Conservation (phyloP, 2,329 filamentous ascomycete genomes). For the Pseudomassariella vexata region DNA sequence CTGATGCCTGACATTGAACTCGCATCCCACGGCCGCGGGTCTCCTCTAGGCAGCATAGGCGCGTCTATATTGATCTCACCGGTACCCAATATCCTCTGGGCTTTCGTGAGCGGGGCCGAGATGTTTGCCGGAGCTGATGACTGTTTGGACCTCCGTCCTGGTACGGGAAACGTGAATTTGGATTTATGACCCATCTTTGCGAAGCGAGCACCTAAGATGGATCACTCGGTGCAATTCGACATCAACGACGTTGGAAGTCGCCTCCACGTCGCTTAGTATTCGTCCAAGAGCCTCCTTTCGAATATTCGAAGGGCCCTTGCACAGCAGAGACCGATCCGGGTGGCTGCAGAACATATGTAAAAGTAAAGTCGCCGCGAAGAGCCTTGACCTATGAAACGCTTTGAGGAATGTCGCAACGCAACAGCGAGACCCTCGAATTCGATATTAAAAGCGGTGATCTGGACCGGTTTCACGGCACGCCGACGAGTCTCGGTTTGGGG, state of each 20-base stretch:
- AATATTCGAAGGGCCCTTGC: too few species aligned
- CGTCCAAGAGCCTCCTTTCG: too few species aligned
- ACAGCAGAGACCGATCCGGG: too few species aligned
- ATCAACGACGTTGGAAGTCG: not conserved
- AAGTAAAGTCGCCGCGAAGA: not conserved
- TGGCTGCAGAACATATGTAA: too few species aligned
- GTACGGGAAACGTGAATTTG: slow-evolving; percentile 43
- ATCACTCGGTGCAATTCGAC: not conserved
- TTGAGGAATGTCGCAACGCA: too few species aligned
- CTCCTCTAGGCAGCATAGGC: slow-evolving; percentile 11
- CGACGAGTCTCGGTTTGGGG: too few species aligned
- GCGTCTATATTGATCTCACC: slow-evolving; percentile 37
- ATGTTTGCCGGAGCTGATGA: slow-evolving; percentile 20
- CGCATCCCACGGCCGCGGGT: slow-evolving; percentile 34
- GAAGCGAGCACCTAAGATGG: not conserved
- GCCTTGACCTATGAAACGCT: too few species aligned
- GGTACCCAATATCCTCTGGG: slow-evolving; percentile 44
- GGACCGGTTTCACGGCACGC: too few species aligned
- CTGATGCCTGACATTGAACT: slow-evolving; percentile 38
- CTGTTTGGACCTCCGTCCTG: slow-evolving; percentile 39
- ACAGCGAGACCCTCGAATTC: too few species aligned
- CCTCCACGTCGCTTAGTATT: too few species aligned
- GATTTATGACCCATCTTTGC: slow-evolving; percentile 31
- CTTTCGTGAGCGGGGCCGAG: slow-evolving; percentile 41
- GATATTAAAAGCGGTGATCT: too few species aligned